These are phyloP conservation scores for Euphrasia arctica DNA, from an alignment of 305 asterid species.

Conservation along the genomic window DNA sequence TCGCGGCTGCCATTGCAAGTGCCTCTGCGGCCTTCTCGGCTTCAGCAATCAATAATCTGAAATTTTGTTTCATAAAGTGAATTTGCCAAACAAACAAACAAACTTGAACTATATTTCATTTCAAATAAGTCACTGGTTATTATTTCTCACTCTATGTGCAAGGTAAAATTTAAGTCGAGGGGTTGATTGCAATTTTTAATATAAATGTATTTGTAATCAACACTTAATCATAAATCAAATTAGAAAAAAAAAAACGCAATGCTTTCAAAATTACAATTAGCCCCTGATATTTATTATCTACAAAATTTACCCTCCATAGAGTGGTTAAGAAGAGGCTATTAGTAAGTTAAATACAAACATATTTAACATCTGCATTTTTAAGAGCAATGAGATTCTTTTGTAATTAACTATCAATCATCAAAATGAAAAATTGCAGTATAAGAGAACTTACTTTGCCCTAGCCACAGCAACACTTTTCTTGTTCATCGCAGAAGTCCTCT, in stretches of 20 bases:
- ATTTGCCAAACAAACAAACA: not conserved
- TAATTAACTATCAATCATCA: not conserved
- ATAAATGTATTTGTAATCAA: not conserved
- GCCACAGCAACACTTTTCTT: slow-evolving; percentile 50
- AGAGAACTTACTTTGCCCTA: slow-evolving; percentile 68
- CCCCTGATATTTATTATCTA: not conserved
- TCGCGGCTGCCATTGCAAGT: slow-evolving; percentile 61
- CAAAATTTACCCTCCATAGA: not conserved
- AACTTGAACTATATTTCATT: too few relatives aligned
- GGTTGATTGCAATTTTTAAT: not conserved
- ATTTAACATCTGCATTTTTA: not conserved
- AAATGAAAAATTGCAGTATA: not conserved
- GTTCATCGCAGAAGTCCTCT: slow-evolving; percentile 51
- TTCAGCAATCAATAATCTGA: slow-evolving; percentile 81
- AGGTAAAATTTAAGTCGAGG: not conserved
- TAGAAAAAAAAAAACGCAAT: not conserved
- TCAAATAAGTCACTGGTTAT: too few relatives aligned
- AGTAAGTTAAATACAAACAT: not conserved
- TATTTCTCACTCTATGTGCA: not conserved
- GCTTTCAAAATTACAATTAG: not conserved
- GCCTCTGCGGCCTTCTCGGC: slow-evolving; percentile 89
- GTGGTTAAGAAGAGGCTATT: not conserved
- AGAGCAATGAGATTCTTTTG: not conserved
- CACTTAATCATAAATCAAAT: not conserved
- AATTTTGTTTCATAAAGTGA: slow-evolving; percentile 15